Evolutionary conservation across 2,329 filamentous ascomycete genomes (phyloP), one percentile per base, ranked within the genome.

Genomic region (Sclerotinia minor): DNA sequence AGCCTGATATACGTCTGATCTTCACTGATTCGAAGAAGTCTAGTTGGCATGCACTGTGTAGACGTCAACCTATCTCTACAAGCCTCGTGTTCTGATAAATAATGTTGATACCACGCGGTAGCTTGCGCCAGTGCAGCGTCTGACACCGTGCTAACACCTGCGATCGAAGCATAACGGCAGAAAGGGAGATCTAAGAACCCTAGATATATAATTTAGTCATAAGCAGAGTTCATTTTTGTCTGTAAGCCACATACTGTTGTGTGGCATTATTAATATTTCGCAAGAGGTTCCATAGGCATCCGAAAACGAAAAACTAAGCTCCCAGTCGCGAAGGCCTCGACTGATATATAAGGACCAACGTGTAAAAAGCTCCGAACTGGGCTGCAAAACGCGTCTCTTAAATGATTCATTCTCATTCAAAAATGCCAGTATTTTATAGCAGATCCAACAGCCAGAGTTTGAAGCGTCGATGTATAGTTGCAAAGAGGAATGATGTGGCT

Each of bases 11-110:
- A 41, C 19, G 13, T 29, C n/a, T 64, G 21, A 9, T 29, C 15
- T 53, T 53, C 60, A n/a, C 53, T 47, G 21, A 53, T 38, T 41
- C 60, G 32, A 53, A 64, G 60, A 5, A 64, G 35, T n/a, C 60
- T 64, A 5, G 32, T 52, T 26, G 47, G 60, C 19, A 26, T 24
- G 32, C 13, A 1, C 2, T 3, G 6, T 15, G 11, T 41, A 8
- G 60, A 53, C 17, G 15, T 17, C n/a, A 21, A 17, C 32, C 5
- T 21, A 8, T 15, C 15, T 3, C 2, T 53, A 17, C 47, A 64
- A 4, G 17, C 9, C 13, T n/a, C 13, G 21, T 64, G 60, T 24
- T 41, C 52, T 3, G 35, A 29, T 41, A 29, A 53, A 26, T 32
- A 64, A 11, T 64, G n/a, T 15, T 21, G 32, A n/a, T 64, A 64